Conservation (phyloP, 176 grass and related monocot species). For the Musa acuminata region DNA sequence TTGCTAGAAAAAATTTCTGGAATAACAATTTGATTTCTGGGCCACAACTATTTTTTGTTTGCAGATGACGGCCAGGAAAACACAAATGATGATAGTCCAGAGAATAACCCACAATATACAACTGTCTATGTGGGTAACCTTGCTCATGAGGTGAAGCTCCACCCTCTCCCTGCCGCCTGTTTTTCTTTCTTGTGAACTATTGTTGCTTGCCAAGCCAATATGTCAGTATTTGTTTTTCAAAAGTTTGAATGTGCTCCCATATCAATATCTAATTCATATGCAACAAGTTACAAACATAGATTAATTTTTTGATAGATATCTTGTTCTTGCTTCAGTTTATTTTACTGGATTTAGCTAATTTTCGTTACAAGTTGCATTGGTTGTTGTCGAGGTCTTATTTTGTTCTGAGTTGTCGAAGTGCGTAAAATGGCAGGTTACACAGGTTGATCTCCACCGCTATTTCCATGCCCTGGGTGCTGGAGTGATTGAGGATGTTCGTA, state of each 20-base stretch:
- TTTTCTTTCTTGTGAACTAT: not conserved
- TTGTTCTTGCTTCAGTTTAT: not conserved
- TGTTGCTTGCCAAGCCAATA: not conserved
- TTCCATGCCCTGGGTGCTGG: conserved; percentile 75
- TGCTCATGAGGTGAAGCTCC: conserved; percentile 51
- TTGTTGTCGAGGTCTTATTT: not conserved
- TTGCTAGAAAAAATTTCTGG: not conserved
- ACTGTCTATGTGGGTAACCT: conserved; percentile 97
- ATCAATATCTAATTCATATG: too few species aligned
- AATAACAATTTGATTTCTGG: not conserved
- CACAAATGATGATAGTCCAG: conserved; percentile 65
- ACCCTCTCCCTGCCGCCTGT: not conserved
- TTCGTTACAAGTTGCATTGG: not conserved
- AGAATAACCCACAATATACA: conserved; percentile 76
- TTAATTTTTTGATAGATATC: not conserved
- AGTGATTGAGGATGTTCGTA: conserved; percentile 83
- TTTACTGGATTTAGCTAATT: not conserved
- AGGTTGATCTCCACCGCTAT: conserved; percentile 69
- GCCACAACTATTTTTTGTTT: conserved; percentile 5
- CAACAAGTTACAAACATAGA: too few species aligned
- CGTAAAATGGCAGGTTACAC: conserved; percentile 26
- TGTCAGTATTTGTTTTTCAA: not conserved
- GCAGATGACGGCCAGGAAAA: conserved; percentile 53
- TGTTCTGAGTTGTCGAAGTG: not conserved
- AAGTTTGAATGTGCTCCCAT: not conserved